Evolutionary conservation across 805 yeast genomes (phyloP).

Genomic region (Saccharomycopsis fibuligera): DNA sequence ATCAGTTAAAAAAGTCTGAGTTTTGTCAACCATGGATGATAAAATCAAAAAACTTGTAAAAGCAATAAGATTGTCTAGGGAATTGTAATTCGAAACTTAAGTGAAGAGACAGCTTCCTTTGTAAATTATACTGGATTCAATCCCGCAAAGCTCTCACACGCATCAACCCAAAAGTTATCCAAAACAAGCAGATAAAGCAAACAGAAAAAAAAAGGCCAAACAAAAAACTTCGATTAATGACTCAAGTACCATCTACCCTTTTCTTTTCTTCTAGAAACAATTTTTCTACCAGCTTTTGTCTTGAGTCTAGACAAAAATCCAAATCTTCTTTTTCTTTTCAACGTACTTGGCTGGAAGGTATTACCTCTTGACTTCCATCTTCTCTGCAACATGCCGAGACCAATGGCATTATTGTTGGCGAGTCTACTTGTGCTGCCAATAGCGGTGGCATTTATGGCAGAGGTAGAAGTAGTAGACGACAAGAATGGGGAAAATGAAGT

Average conservation of each 20-base stretch:
- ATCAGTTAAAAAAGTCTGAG: no score
- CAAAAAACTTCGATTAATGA: conserved; percentile 40
- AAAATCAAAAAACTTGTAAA: no score
- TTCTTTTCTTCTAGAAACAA: conserved; percentile 67
- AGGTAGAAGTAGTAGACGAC: background rate
- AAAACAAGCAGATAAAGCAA: background rate
- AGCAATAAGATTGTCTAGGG: no score
- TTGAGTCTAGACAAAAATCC: conserved; percentile 86
- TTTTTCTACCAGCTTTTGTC: conserved; percentile 67
- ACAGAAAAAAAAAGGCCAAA: background rate
- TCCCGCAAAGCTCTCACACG: no score
- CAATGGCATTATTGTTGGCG: conserved; percentile 1
- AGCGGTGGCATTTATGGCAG: background rate
- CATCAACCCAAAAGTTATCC: no score
- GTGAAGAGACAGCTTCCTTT: no score
- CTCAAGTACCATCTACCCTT: conserved; percentile 94
- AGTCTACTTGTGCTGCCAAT: background rate
- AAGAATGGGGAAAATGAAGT: conserved; percentile 9
- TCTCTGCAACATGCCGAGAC: conserved; percentile 32
- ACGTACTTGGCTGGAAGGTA: conserved; percentile 89
- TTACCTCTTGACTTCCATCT: conserved; percentile 90
- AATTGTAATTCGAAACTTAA: no score
- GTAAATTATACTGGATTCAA: no score
- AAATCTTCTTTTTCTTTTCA: conserved; percentile 80
- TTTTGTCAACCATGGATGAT: no score